Evolutionary conservation across 805 yeast species (phyloP), one percentile per base, ranked within the genome.

Genomic region (Candida hungchunana): DNA sequence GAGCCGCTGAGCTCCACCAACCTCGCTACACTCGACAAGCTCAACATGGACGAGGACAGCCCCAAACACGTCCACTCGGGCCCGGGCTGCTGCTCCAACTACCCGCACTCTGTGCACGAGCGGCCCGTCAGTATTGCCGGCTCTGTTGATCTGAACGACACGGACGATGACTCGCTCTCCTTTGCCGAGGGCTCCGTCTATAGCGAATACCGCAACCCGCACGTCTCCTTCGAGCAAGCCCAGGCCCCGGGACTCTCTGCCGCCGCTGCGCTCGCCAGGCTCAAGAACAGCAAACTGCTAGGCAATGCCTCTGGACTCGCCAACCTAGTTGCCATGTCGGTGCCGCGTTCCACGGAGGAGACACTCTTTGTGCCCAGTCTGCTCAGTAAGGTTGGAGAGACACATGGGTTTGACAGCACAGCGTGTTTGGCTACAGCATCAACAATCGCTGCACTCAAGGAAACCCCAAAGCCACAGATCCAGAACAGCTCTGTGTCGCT

Each of bases 221-320:
- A 27, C 11, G 56, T 68, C 5, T 69, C 77, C 3, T 75, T 75
- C 45, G 85, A 79, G 50, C 79, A 73, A 37, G 66, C 66, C 26
- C 85, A 83, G 40, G 89, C 90, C 1, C 87, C 88, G 0, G 88
- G 87, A 6, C 75, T 85, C 3, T 79, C 80, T 2, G 87, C 88
- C 4, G 77, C 77, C 3, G 66, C 75, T 27, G 77, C 81, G 1
- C 58, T 76, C 32, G 75, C 76, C 14, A 77, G 80, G 21, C 75
- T 81, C 65, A 68, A 70, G 44, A 63, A 59, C 15, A 31, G 36
- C 42, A 35, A 39, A 14, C 34, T 36, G 7, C 34, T 39, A 11
- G 43, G 40, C 3, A 63, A 60, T 13, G 44, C 40, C 6, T 40
- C 36, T 10, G 44, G 47, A 32, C 53, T 75, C 33, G 75, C 80